Evolutionary conservation across 371 early-diverging fungal genomes (phyloP).

Genomic region (Haplosporangium sp.): DNA sequence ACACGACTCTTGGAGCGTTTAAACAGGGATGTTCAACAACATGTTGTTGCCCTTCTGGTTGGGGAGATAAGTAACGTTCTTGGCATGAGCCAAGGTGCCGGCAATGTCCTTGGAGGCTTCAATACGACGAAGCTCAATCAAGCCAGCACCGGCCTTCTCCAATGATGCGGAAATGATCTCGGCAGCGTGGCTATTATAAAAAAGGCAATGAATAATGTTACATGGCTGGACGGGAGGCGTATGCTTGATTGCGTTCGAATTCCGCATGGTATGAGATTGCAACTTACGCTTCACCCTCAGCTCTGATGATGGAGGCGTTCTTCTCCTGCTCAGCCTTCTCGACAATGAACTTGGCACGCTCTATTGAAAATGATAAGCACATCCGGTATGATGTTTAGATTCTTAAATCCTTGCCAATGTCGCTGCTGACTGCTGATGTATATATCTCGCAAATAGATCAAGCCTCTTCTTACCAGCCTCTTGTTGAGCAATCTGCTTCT

Average conservation of each 20-base stretch:
- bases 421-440: no score
- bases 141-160: conserved; percentile 91
- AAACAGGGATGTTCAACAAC: conserved; percentile 54
- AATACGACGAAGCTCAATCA: conserved; percentile 96
- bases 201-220: no score
- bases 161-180: conserved; percentile 89
- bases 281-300: conserved; percentile 94
- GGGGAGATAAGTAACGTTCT: conserved; percentile 97
- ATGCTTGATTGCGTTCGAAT: no score
- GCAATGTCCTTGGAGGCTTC: conserved; percentile 98
- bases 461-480: conserved; percentile 91
- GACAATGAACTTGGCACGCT: conserved; percentile 56
- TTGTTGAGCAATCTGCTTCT: conserved; percentile 94
- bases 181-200: conserved; percentile 69
- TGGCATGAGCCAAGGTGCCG: conserved; percentile 82
- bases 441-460: no score
- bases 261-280: no score
- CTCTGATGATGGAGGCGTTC: conserved; percentile 96
- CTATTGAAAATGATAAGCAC: conserved; percentile 2
- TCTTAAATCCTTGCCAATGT: background rate
- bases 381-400: background rate
- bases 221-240: no score
- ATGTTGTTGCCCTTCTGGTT: conserved; percentile 57
- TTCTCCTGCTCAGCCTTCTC: conserved; percentile 97
- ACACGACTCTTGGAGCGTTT: conserved; percentile 3